Conservation (phyloP, 345 rosid genomes). For the Eucalyptus tenuipes region DNA sequence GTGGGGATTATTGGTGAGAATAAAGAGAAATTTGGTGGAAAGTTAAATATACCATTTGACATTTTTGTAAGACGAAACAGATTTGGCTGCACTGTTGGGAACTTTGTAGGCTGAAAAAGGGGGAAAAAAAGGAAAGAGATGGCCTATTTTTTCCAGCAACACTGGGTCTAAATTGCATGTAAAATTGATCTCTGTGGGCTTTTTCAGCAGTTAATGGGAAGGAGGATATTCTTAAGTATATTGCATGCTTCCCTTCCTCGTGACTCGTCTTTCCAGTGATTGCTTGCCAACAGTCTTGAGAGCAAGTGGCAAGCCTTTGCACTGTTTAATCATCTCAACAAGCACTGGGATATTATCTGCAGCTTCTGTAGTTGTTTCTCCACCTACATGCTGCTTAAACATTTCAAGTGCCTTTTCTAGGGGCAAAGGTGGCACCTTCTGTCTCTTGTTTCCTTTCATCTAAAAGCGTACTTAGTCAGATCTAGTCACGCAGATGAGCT, state of each 20-base stretch:
- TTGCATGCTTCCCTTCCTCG: neutral
- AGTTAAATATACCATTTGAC: neutral
- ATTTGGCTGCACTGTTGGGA: neutral
- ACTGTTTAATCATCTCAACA: neutral
- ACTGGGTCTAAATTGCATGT: neutral
- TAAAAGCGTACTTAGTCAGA: neutral
- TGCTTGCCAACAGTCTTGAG: neutral
- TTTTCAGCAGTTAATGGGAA: neutral
- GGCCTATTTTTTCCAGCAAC: neutral
- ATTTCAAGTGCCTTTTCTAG: neutral
- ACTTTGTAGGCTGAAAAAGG: neutral
- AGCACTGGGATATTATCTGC: neutral
- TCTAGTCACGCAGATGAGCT: neutral
- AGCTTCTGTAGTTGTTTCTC: neutral
- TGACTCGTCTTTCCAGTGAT: neutral
- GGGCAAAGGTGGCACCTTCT: neutral
- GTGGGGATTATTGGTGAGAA: conserved; percentile 22
- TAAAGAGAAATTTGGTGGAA: neutral
- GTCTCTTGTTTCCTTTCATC: neutral
- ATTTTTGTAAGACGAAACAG: neutral
- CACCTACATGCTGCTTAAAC: neutral
- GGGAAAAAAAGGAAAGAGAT: neutral
- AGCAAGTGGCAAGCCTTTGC: neutral
- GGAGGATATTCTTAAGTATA: neutral
- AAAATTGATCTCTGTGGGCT: neutral